Percentiles rank a stretch among this genome's conserved stretches.
These are phyloP conservation scores for Saururus chinensis DNA, from an alignment of 164 flowering plant genomes.

Conservation along the genomic window DNA sequence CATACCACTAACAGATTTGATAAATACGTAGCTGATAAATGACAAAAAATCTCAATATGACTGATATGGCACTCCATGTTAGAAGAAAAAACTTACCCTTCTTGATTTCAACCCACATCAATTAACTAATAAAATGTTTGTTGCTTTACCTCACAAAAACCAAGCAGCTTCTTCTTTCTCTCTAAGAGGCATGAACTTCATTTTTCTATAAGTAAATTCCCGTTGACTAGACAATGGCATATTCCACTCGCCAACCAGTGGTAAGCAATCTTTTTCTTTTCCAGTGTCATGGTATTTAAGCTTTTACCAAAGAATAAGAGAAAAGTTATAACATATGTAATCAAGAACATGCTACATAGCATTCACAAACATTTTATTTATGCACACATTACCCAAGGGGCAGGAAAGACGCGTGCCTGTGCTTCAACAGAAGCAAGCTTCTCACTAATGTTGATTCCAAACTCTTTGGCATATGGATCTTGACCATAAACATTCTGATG, in stretches of 20 bases:
- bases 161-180: neutral
- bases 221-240: slow-evolving; percentile 14
- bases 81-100: neutral
- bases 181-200: neutral
- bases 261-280: slow-evolving; percentile 48
- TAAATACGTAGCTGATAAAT: neutral
- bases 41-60: no score
- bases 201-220: no score
- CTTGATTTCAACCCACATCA: neutral
- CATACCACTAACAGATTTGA: neutral
- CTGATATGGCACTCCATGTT: neutral
- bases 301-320: no score
- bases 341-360: neutral
- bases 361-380: neutral
- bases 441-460: slow-evolving; percentile 41
- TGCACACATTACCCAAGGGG: slow-evolving; percentile 47
- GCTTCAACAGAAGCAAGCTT: slow-evolving; percentile 53
- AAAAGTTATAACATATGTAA: no score
- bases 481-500: slow-evolving; percentile 38
- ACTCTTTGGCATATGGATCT: slow-evolving; percentile 54
- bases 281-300: slow-evolving; percentile 65
- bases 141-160: neutral
- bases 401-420: slow-evolving; percentile 62
- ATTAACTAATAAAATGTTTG: neutral
- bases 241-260: slow-evolving; percentile 70